Conservation (phyloP, 257 asterid species). For the Dorcoceras hygrometricum region DNA sequence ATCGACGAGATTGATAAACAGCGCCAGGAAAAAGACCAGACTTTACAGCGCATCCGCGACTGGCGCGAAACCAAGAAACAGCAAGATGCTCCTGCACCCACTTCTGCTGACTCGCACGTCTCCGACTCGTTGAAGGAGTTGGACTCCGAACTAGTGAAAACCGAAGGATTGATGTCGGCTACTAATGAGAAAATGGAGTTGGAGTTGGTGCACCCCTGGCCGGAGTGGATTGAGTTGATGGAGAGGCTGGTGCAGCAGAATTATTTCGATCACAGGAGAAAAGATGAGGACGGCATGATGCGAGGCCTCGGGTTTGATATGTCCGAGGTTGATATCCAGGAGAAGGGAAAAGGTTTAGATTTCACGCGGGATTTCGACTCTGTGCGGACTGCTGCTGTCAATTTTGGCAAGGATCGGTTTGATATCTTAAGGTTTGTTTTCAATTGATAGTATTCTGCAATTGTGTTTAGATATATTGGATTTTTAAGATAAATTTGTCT, state of each 20-base stretch:
- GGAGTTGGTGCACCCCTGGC: constrained; percentile 91
- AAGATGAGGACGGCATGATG: constrained; percentile 86
- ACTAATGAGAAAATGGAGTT: constrained; percentile 44
- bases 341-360: constrained; percentile 48
- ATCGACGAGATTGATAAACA: constrained; percentile 74
- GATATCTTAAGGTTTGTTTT: constrained; percentile 70
- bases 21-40: constrained; percentile 66
- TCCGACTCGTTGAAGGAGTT: constrained; percentile 28
- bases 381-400: constrained; percentile 70
- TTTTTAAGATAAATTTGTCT: no score
- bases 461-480: neutral
- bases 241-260: constrained; percentile 92
- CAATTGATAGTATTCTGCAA: neutral
- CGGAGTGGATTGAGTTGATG: constrained; percentile 92
- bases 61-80: constrained; percentile 82
- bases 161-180: constrained; percentile 34
- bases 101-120: constrained; percentile 5
- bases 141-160: constrained; percentile 36
- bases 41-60: constrained; percentile 86
- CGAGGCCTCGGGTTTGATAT: constrained; percentile 62
- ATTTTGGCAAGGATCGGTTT: constrained; percentile 82
- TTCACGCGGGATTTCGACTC: constrained; percentile 73
- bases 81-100: constrained; percentile 23
- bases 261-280: constrained; percentile 86
- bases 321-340: constrained; percentile 26